These are phyloP conservation scores for Pseudogymnoascus sp. DNA, from an alignment of 2,329 filamentous ascomycete species.

Conservation along the genomic window DNA sequence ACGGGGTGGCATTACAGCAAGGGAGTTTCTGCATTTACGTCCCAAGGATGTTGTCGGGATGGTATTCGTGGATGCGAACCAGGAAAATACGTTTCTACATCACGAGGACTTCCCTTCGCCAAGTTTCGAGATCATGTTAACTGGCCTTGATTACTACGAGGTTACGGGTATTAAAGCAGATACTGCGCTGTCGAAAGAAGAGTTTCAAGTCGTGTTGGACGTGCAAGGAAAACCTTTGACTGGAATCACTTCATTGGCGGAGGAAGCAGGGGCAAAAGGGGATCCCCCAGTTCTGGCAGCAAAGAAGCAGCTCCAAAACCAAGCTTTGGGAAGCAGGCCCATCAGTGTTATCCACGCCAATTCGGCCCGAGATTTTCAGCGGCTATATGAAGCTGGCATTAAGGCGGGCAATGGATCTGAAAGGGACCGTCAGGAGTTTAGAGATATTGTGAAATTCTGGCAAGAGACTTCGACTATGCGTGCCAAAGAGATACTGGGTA, in stretches of 20 bases:
- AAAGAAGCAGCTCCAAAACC: constrained; percentile 16
- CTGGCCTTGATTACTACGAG: constrained; percentile 7
- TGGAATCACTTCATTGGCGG: constrained; percentile 10
- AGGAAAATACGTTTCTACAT: constrained; percentile 9
- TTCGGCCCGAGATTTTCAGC: constrained; percentile 12
- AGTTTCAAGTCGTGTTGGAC: constrained; percentile 9
- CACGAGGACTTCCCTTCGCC: constrained; percentile 9
- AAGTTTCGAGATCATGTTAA: not conserved
- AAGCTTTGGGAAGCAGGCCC: constrained; percentile 11
- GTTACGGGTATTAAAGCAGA: constrained; percentile 1
- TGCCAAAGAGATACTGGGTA: constrained; percentile 10
- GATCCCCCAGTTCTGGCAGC: constrained; percentile 8
- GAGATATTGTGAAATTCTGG: not conserved
- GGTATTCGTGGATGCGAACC: constrained; percentile 16
- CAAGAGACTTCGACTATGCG: constrained; percentile 8
- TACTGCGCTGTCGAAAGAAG: constrained; percentile 9
- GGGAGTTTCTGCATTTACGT: constrained; percentile 15
- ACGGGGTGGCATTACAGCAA: constrained; percentile 13
- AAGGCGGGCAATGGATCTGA: constrained; percentile 13
- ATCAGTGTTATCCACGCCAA: constrained; percentile 15
- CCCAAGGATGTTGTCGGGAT: constrained; percentile 15
- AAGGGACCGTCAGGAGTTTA: constrained; percentile 10
- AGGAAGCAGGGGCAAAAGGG: constrained; percentile 7
- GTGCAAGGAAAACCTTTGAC: not conserved
- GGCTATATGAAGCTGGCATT: constrained; percentile 14